phyloP scores from a whole-genome alignment of 192 early-diverging fungal species.

The Backusella macrospora region DNA sequence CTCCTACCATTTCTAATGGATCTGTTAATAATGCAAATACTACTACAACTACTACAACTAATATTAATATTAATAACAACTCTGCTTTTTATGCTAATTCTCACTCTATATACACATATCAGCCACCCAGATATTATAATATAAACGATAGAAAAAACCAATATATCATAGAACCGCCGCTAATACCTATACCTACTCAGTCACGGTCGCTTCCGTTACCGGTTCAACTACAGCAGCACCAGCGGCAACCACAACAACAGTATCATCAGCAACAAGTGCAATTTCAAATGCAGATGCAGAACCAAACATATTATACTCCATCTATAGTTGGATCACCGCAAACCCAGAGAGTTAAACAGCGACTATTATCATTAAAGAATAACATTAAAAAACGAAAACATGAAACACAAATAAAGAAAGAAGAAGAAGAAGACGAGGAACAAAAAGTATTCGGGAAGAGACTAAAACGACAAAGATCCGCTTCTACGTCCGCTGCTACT shows the following conservation, averaged over 20 bases:
- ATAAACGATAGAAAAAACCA: background rate
- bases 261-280: background rate
- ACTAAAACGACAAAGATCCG: background rate
- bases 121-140: background rate
- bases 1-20: too few species aligned
- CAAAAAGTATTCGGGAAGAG: background rate
- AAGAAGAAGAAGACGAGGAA: background rate
- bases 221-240: background rate
- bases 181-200: slow-evolving; percentile 9
- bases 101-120: background rate
- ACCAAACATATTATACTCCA: background rate
- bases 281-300: slow-evolving; percentile 3
- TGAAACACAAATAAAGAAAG: background rate
- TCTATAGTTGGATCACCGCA: slow-evolving; percentile 7
- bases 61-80: background rate
- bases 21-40: too few species aligned
- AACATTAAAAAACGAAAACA: background rate
- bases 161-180: background rate
- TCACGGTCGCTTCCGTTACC: slow-evolving; percentile 1
- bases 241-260: background rate
- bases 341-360: background rate
- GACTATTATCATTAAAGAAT: background rate
- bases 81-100: background rate
- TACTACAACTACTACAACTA: background rate
- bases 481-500: background rate